Evolutionary conservation across 306 rosid species (phyloP), one percentile per base, ranked within the genome.

Genomic region (Macrotyloma uniflorum): DNA sequence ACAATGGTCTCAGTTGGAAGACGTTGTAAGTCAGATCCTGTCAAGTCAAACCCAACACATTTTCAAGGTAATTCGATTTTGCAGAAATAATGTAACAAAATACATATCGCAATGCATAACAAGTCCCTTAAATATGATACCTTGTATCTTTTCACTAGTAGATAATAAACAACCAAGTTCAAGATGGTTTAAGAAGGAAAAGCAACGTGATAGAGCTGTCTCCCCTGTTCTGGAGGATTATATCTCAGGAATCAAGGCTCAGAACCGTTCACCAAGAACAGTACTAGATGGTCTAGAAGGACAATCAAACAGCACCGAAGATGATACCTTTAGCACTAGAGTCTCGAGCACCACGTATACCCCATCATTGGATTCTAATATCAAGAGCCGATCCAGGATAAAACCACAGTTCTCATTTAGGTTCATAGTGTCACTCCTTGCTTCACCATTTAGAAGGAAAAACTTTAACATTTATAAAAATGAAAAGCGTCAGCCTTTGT

Each of bases 301-400:
- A 15, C 97, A 86, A 61, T 92, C 93, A 7, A 90, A 87, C 59
- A 84, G 90, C 88, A 89, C 95, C 42, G 98, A 88, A 72, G 92
- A 92, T 70, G 97, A 90, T 51, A 87, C 87, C 5, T 64, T 78
- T 22, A 95, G 97, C 84, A 84, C 84, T 33, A 89, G 75, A 28
- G 90, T 87, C 50, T 91, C 93, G 13, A 86, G 87, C 78, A 22
- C 81, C 72, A 83, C 85, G 18, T 91, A 84, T 16, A 87, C 83
- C 15, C 80, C 88, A 6, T 87, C 93, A 38, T 13, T 8, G 36
- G 74, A 58, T 63, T 46, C 83, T 30, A 83, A 76, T 15, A 49
- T 67, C 6, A 87, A 68, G 54, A 46, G 33, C 26, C 82, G 75
- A 69, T 79, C 87, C 46, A 87, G 73, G 58, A 36, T 38, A 32